phyloP scores from a whole-genome alignment of 768 basidiomycete genomes.

The Hirschioporus abietinus region DNA sequence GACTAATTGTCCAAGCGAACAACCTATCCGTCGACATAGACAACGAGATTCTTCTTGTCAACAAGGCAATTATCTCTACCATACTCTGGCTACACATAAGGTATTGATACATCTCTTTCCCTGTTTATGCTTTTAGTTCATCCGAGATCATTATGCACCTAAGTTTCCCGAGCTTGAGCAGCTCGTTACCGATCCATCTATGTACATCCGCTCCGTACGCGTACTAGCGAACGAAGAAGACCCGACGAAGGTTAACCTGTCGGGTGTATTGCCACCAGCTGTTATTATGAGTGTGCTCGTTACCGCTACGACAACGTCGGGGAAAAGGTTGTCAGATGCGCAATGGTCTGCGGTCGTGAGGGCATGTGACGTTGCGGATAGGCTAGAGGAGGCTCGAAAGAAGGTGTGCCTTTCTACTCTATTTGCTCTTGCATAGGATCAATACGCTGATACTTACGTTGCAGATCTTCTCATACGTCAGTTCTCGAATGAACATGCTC shows the following conservation, averaged over 20 bases:
- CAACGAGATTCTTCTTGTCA: conserved; percentile 94
- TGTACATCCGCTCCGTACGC: conserved; percentile 90
- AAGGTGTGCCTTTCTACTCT: conserved; percentile 43
- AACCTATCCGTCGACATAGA: conserved; percentile 97
- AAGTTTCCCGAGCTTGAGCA: conserved; percentile 98
- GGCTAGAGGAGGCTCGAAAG: conserved; percentile 84
- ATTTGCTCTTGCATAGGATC: neutral
- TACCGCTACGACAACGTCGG: conserved; percentile 88
- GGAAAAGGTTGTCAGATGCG: conserved; percentile 58
- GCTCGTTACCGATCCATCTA: conserved; percentile 83
- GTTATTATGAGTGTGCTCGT: conserved; percentile 95
- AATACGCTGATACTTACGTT: conserved; percentile 9
- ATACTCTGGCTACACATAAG: conserved; percentile 1
- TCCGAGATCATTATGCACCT: conserved; percentile 92
- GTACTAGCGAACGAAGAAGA: conserved; percentile 88
- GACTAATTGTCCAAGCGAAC: conserved; percentile 94
- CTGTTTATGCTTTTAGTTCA: conserved; percentile 55
- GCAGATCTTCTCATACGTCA: conserved; percentile 98
- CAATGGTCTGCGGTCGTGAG: conserved; percentile 79
- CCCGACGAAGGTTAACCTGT: conserved; percentile 78
- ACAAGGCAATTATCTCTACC: conserved; percentile 58
- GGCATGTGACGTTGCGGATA: conserved; percentile 86
- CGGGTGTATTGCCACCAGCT: conserved; percentile 77
- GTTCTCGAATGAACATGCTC: conserved; percentile 96
- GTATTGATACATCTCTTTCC: conserved; percentile 1